phyloP scores from a whole-genome alignment of 495 filamentous ascomycete genomes.

The Podospora pseudoanserina region DNA sequence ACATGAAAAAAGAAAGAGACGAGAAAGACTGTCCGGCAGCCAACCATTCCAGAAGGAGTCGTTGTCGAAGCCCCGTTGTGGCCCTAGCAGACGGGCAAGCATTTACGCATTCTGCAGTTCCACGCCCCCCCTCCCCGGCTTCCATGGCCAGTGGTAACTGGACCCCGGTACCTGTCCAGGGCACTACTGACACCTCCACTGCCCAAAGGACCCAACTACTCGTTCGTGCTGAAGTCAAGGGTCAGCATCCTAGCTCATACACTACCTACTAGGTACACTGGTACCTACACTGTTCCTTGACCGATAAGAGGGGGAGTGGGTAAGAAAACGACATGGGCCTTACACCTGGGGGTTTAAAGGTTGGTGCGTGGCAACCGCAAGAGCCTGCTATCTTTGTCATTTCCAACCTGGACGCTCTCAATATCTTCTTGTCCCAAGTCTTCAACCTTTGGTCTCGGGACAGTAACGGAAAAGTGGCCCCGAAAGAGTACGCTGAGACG shows the following conservation, averaged over 20 bases:
- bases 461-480: conserved; percentile 3
- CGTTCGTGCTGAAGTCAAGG: conserved; percentile 12
- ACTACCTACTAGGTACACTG: not conserved
- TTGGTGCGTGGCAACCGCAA: conserved; percentile 19
- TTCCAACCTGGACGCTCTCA: conserved; percentile 11
- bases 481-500: not conserved
- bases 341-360: conserved; percentile 11
- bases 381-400: conserved; percentile 9
- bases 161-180: conserved; percentile 22
- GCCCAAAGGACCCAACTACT: conserved; percentile 8
- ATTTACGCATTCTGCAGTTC: not conserved
- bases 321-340: conserved; percentile 15
- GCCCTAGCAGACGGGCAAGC: conserved; percentile 25
- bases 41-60: conserved; percentile 28
- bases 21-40: conserved; percentile 11
- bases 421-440: not conserved
- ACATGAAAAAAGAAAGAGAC: conserved; percentile 13
- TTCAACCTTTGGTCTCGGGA: not conserved
- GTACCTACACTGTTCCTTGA: conserved; percentile 7
- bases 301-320: conserved; percentile 18
- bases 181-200: not conserved
- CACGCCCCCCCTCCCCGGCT: conserved; percentile 16
- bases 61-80: conserved; percentile 23
- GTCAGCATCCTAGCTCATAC: not conserved
- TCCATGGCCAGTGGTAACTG: conserved; percentile 10